These are phyloP conservation scores for Streptanthus diversifolius DNA, from an alignment of 345 rosid species.

Conservation along the genomic window DNA sequence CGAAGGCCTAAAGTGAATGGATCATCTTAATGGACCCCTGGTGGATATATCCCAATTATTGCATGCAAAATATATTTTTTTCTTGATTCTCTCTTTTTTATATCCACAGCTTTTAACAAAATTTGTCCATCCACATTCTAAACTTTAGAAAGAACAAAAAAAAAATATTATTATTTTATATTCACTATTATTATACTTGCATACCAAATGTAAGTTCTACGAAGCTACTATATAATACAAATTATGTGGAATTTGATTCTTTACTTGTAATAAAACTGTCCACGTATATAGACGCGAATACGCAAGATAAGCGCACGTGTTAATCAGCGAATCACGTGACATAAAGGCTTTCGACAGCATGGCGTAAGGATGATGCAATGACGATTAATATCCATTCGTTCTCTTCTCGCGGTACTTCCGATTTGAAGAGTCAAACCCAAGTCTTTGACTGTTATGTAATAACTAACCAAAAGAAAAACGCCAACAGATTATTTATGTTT, in stretches of 20 bases:
- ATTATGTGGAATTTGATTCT: not conserved
- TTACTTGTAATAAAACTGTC: too few species aligned
- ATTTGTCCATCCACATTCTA: not conserved
- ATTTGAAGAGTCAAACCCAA: conserved; percentile 11
- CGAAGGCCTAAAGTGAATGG: conserved; percentile 1
- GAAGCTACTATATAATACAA: not conserved
- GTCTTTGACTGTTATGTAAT: not conserved
- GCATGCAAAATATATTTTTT: not conserved
- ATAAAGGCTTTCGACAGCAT: not conserved
- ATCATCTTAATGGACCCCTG: conserved; percentile 26
- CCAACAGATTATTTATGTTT: not conserved
- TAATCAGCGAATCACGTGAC: conserved; percentile 2
- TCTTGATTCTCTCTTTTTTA: not conserved
- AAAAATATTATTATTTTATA: not conserved
- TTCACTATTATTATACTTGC: not conserved
- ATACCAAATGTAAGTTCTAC: not conserved
- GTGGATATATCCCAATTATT: conserved; percentile 7
- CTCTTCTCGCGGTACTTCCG: not conserved
- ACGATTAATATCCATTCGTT: not conserved
- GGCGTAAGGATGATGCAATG: not conserved
- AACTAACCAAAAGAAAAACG: not conserved
- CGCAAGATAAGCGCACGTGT: not conserved
- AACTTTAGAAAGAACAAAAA: not conserved
- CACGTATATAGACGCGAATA: too few species aligned
- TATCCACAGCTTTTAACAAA: not conserved